A percentile compares a stretch with the other conserved stretches of the same genome.
Evolutionary conservation across 345 rosid species (phyloP).

Genomic region (Bretschneidera sinensis): DNA sequence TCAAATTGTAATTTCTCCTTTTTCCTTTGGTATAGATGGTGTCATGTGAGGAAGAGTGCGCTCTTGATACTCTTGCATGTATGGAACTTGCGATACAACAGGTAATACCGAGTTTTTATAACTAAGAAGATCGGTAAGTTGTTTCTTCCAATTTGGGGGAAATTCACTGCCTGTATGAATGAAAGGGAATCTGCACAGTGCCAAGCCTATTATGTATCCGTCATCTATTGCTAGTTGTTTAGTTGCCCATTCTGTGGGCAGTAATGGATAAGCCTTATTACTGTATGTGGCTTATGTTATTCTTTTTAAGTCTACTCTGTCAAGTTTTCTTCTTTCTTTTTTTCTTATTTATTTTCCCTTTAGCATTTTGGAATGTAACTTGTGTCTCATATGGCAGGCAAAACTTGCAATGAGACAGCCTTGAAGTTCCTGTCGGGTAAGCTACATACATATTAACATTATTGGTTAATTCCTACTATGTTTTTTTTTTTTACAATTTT

Average conservation of each 20-base stretch:
- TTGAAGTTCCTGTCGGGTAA: slow-evolving; percentile 88
- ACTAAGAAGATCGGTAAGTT: too few relatives aligned
- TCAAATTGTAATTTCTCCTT: too few relatives aligned
- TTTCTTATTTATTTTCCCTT: neutral
- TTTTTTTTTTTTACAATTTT: slow-evolving; percentile 2
- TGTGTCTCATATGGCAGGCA: slow-evolving; percentile 39
- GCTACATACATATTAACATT: slow-evolving; percentile 1
- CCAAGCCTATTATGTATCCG: too few relatives aligned
- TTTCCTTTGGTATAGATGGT: slow-evolving; percentile 22
- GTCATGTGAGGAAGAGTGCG: slow-evolving; percentile 6
- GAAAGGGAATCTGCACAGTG: neutral
- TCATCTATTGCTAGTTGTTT: too few relatives aligned
- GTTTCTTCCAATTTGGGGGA: too few relatives aligned
- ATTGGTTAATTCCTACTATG: slow-evolving; percentile 3
- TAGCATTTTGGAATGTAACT: neutral
- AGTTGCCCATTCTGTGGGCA: too few relatives aligned
- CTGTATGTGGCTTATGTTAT: too few relatives aligned
- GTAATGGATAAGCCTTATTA: neutral
- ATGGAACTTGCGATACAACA: slow-evolving; percentile 57
- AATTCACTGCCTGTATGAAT: too few relatives aligned
- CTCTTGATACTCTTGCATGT: slow-evolving; percentile 23
- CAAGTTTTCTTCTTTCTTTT: neutral
- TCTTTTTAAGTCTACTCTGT: neutral
- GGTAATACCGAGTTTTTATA: slow-evolving; percentile 23
- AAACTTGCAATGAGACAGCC: slow-evolving; percentile 65